Evolutionary conservation across 306 rosid genomes (phyloP), one percentile per base, ranked within the genome.

Genomic region (Pyrus betulifolia): DNA sequence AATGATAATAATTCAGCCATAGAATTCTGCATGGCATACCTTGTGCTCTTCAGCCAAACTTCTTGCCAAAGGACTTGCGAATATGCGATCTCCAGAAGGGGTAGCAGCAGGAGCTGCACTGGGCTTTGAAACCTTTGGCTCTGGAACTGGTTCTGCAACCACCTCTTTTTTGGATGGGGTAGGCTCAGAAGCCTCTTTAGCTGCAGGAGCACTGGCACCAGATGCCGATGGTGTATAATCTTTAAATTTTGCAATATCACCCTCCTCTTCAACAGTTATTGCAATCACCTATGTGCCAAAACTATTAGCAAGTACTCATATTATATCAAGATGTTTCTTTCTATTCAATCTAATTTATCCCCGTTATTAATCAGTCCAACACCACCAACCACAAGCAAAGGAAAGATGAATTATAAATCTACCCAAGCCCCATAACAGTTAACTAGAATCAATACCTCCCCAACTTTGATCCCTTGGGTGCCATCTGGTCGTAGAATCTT

Each of bases 51-150:
- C 99, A 19, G 98, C 98, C 85, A 91, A 83, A 80, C 82, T 91
- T 84, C 97, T 88, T 49, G 99, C 99, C 67, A 92, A 91, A 81
- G 99, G 99, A 85, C 99, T 96, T 11, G 97, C 93, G 74, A 92
- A 96, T 70, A 85, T 65, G 69, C 97, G 97, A 78, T 91, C 98
- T 80, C 83, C 96, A 60, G 90, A 69, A 38, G 93, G 35, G 76
- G 90, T 66, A 60, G 91, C 80, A n/a, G 79, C 74, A 71, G 81
- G 86, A 60, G 91, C 79, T 28, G 79, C 74, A 73, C 81, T 86
- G 33, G 90, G 90, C 85, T 88, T 88, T 74, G 96, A 84, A 80
- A 73, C 86, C 84, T 89, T 88, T 81, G 89, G 86, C 80, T 86
- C 88, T 8, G 90, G 88, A 74, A 86, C 86, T 58, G 99, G 87